Conservation (phyloP, 2,329 filamentous ascomycete genomes). For the Aspergillus fumigatus region DNA sequence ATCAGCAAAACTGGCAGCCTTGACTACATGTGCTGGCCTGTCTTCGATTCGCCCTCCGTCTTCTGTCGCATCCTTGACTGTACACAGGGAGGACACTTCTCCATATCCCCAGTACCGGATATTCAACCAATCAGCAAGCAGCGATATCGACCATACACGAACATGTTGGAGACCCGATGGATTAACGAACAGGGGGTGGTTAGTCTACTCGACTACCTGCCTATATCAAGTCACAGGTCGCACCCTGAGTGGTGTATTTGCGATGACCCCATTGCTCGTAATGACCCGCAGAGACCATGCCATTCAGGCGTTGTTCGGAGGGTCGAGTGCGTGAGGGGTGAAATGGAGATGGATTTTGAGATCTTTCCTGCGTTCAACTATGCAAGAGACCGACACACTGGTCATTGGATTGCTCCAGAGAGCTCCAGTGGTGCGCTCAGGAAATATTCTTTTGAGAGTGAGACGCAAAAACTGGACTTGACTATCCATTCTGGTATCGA, state of each 20-base stretch:
- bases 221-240: constrained; percentile 58
- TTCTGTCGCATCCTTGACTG: constrained; percentile 73
- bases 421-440: constrained; percentile 33
- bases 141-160: constrained; percentile 70
- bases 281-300: background rate
- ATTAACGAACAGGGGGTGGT: constrained; percentile 71
- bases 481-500: constrained; percentile 62
- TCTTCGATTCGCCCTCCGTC: constrained; percentile 72
- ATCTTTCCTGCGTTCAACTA: constrained; percentile 72
- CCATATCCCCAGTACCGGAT: constrained; percentile 48
- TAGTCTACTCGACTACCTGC: constrained; percentile 71
- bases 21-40: constrained; percentile 77
- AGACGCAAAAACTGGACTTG: constrained; percentile 58
- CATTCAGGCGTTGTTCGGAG: constrained; percentile 55
- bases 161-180: constrained; percentile 72
- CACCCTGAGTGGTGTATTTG: constrained; percentile 30
- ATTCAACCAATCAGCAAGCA: constrained; percentile 62
- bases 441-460: constrained; percentile 55
- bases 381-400: constrained; percentile 56
- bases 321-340: constrained; percentile 67
- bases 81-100: constrained; percentile 69
- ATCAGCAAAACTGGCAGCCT: constrained; percentile 69
- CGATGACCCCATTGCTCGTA: constrained; percentile 33
- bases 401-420: constrained; percentile 16
- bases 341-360: constrained; percentile 62